These are phyloP conservation scores for Curvularia verruculosa DNA, from an alignment of 2,329 filamentous ascomycete genomes.

Conservation along the genomic window DNA sequence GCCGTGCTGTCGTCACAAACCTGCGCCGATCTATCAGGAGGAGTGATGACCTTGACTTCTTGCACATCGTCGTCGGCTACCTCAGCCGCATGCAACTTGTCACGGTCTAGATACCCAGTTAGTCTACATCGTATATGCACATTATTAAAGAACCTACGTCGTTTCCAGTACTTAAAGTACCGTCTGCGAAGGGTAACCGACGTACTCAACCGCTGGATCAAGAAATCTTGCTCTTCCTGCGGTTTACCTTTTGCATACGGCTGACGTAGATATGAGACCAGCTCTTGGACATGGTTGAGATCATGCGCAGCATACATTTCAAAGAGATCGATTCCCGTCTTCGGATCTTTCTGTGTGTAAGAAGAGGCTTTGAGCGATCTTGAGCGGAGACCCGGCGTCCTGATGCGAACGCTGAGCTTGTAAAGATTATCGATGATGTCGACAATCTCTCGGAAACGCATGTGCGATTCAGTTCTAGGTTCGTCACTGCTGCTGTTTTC, in stretches of 20 bases:
- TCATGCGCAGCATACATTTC: constrained; percentile 42
- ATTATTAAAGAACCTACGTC: constrained; percentile 21
- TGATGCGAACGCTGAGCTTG: constrained; percentile 47
- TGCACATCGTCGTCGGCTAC: constrained; percentile 33
- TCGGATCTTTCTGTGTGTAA: constrained; percentile 43
- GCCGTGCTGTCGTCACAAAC: constrained; percentile 25
- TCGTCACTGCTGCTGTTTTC: constrained; percentile 23
- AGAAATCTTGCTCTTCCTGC: constrained; percentile 24
- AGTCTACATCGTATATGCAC: not conserved
- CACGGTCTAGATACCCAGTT: constrained; percentile 31
- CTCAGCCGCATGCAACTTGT: constrained; percentile 39
- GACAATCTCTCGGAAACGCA: constrained; percentile 46
- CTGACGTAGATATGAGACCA: constrained; percentile 34
- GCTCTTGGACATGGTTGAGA: constrained; percentile 36
- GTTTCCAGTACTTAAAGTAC: constrained; percentile 49
- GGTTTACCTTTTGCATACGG: constrained; percentile 13
- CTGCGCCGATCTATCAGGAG: constrained; percentile 11
- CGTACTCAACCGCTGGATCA: constrained; percentile 36
- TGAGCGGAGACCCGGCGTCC: constrained; percentile 42
- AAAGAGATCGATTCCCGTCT: constrained; percentile 45
- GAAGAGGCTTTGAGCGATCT: constrained; percentile 46
- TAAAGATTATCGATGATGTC: constrained; percentile 49
- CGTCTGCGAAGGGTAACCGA: constrained; percentile 44
- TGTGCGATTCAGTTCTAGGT: constrained; percentile 40
- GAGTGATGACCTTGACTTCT: not conserved